Evolutionary conservation across 2,329 filamentous ascomycete genomes (phyloP).

Genomic region (Colletotrichum sp.): DNA sequence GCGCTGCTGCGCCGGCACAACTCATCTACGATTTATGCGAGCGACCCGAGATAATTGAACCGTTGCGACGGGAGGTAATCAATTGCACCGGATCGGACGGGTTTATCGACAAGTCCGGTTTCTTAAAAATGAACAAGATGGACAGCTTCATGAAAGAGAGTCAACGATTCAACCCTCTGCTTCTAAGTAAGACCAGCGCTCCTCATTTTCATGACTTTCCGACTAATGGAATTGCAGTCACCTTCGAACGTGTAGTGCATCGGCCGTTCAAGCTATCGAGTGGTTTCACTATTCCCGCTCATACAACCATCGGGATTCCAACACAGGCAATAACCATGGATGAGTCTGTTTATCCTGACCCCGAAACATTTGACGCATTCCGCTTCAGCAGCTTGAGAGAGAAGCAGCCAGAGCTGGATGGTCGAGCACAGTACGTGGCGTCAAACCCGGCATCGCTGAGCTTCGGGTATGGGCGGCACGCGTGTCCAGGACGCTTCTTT

Average conservation of each 20-base stretch:
- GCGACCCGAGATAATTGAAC: background rate
- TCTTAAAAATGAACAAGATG: background rate
- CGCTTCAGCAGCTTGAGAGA: background rate
- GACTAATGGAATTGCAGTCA: background rate
- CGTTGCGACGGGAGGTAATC: background rate
- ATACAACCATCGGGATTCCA: background rate
- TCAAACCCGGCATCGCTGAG: background rate
- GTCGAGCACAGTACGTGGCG: background rate
- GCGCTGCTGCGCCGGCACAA: slow-evolving; percentile 27
- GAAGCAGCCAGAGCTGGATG: background rate
- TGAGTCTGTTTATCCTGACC: background rate
- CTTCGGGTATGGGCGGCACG: background rate
- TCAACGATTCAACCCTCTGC: background rate
- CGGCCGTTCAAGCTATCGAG: background rate
- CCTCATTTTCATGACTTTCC: background rate
- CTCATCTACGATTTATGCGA: slow-evolving; percentile 31
- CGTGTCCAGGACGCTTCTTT: slow-evolving; percentile 2
- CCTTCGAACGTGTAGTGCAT: background rate
- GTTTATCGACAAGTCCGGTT: background rate
- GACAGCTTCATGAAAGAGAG: background rate
- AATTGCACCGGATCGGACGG: background rate
- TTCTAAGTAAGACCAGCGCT: background rate
- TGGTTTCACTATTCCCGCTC: background rate
- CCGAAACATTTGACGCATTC: background rate
- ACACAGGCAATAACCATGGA: background rate